A percentile compares a stretch with the other conserved stretches of the same genome.
phyloP scores from a whole-genome alignment of 2,329 filamentous ascomycete species.

The Fusarium cicatricum region DNA sequence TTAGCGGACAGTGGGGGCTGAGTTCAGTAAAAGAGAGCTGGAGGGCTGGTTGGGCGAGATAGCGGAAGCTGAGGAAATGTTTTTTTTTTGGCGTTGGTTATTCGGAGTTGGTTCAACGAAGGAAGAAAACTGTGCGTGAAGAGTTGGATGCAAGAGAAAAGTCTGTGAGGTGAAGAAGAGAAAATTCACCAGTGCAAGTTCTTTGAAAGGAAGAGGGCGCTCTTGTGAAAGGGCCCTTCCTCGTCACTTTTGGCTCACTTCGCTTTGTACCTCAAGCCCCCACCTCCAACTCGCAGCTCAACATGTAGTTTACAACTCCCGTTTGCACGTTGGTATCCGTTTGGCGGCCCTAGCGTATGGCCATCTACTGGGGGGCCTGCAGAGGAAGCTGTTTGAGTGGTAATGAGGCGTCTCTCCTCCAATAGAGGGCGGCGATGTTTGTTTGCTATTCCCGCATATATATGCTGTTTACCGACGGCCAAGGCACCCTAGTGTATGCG shows the following conservation, averaged over 20 bases:
- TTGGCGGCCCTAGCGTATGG: background rate
- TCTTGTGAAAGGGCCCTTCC: background rate
- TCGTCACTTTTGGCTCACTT: background rate
- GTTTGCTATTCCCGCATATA: background rate
- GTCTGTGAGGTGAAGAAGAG: no score
- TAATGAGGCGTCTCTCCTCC: background rate
- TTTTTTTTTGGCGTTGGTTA: no score
- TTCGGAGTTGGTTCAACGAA: background rate
- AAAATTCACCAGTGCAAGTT: no score
- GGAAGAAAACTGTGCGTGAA: no score
- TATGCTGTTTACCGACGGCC: conserved; percentile 4
- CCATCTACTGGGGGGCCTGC: background rate
- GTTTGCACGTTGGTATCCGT: background rate
- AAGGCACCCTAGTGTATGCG: background rate
- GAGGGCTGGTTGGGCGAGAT: no score
- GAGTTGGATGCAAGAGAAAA: background rate
- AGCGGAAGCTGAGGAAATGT: no score
- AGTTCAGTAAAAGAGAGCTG: no score
- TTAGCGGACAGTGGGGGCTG: conserved; percentile 23
- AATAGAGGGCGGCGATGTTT: background rate
- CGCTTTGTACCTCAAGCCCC: background rate
- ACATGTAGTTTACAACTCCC: background rate
- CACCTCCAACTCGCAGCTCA: background rate
- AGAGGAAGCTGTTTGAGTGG: background rate
- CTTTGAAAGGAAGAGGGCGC: background rate